Evolutionary conservation across 495 filamentous ascomycete species (phyloP), one percentile per base, ranked within the genome.

Genomic region (Trichocladium uniseriatum): DNA sequence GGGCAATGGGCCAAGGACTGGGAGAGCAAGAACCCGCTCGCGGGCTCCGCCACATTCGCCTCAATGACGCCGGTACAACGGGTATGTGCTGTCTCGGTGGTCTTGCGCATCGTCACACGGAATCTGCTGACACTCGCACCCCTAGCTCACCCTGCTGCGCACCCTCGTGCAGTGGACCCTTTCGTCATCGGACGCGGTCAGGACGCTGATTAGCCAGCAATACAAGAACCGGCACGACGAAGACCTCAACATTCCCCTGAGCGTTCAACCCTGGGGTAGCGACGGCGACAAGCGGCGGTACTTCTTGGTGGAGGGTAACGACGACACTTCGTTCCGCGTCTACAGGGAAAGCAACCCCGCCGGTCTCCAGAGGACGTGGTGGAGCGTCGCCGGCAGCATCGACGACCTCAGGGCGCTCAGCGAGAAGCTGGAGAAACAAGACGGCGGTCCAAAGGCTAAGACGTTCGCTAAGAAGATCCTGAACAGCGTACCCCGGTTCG

Each of bases 211-310:
- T 60, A 87, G 86, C 58, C 81, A 89, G 49, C 83, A 82, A 15
- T 97, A 96, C 77, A 96, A 96, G 64, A 86, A 78, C 51, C 84
- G 89, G 40, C 85, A 90, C 54, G 87, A 95, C 48, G 89, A 94
- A 57, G 92, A 98, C 57, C 74, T 89, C 14, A 95, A 97, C 64
- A 88, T 94, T 53, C 86, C 87, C 14, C 75, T 97, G 15, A 94
- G 89, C 13, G 85, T 98, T 15, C 92, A 97, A 64, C 82, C 89
- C 2, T 98, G 92, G 92, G 92, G 92, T 8, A 75, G 80, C 20
- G 92, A 98, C 64, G 86, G 86, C 45, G 76, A 94, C 52, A 94
- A 94, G 69, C 80, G 94, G 27, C 77, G 87, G 46, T 97, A 95
- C 67, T 98, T 84, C 77, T 75, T 98, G 28, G 80, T 97, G 48